Evolutionary conservation across 2,329 filamentous ascomycete species (phyloP), one percentile per base, ranked within the genome.

Genomic region (Metarhizium humberi): DNA sequence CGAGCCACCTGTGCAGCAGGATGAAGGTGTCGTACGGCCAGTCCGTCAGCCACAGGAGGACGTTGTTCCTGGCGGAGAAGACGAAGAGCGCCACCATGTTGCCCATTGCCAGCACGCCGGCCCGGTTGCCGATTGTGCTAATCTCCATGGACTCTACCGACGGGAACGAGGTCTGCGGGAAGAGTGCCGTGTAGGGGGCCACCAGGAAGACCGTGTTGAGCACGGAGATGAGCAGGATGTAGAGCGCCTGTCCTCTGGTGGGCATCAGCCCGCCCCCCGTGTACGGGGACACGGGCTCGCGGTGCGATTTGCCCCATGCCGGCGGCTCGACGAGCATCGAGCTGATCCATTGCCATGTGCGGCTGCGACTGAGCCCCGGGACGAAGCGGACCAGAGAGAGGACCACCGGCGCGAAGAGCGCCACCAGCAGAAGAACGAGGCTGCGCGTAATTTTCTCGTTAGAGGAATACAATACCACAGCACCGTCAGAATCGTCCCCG

Each of bases 1-100:
- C 69, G 13, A 71, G 59, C 66, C 69, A 71, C 34, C 71, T 66
- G 56, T 73, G 71, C 0, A 73, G 61, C 1, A 72, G 59, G 1
- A 73, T 60, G 43, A 65, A 73, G 0, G 71, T 73, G 18, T 63
- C 58, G 56, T 71, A 61, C 50, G 65, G 67, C 71, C 70, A 72
- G 58, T 67, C 64, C 2, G 71, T 71, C 14, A 73, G 1, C 51
- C 63, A 65, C 3, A 72, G 60, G 0, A 73, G 63, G 0, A 68
- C 13, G 51, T 70, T 73, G 56, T 73, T 73, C 14, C 70, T 61
- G 2, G 64, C 61, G 1, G 69, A 59, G 51, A 70, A 73, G 0
- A 73, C 58, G 36, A 71, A 64, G 2, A 69, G 56, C 0, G 65
- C 63, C 1, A 67, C 65, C 5, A 66, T 57, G 49, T 72, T 67